Conservation (phyloP, 108 stramenopile species). For the Licmophora abbreviata region DNA sequence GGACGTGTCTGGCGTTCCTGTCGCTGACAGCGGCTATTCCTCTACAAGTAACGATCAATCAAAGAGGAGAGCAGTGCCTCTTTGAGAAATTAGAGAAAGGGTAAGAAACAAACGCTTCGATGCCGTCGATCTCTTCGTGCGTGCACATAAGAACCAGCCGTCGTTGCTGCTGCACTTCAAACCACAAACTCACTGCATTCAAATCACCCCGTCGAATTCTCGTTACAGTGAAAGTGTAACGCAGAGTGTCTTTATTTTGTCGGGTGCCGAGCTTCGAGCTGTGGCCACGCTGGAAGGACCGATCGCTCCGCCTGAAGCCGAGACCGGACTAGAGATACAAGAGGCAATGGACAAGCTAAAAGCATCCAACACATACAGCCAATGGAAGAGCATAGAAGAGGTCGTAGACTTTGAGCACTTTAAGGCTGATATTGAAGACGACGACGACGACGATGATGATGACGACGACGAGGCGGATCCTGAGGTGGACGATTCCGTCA, state of each 20-base stretch:
- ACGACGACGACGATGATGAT: slow-evolving; percentile 20
- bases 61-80: slow-evolving; percentile 29
- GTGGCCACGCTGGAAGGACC: slow-evolving; percentile 53
- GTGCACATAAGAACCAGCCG: background rate
- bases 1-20: background rate
- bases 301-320: slow-evolving; percentile 30
- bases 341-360: slow-evolving; percentile 10
- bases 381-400: slow-evolving; percentile 8
- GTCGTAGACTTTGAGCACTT: slow-evolving; percentile 62
- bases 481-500: slow-evolving; percentile 6
- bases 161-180: background rate
- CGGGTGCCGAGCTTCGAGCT: slow-evolving; percentile 48
- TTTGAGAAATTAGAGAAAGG: slow-evolving; percentile 34
- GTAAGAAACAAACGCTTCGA: no score
- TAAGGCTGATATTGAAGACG: slow-evolving; percentile 11
- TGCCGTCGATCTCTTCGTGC: background rate
- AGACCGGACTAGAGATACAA: slow-evolving; percentile 19
- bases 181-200: background rate
- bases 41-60: slow-evolving; percentile 33
- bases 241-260: slow-evolving; percentile 48
- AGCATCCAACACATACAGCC: background rate
- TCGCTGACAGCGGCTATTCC: slow-evolving; percentile 15
- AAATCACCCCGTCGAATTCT: no score
- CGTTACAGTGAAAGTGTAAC: slow-evolving; percentile 43
- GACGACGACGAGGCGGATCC: slow-evolving; percentile 14